A percentile compares a stretch with the other conserved stretches of the same genome.
Evolutionary conservation across 345 rosid genomes (phyloP).

Genomic region (Salix dunnii): DNA sequence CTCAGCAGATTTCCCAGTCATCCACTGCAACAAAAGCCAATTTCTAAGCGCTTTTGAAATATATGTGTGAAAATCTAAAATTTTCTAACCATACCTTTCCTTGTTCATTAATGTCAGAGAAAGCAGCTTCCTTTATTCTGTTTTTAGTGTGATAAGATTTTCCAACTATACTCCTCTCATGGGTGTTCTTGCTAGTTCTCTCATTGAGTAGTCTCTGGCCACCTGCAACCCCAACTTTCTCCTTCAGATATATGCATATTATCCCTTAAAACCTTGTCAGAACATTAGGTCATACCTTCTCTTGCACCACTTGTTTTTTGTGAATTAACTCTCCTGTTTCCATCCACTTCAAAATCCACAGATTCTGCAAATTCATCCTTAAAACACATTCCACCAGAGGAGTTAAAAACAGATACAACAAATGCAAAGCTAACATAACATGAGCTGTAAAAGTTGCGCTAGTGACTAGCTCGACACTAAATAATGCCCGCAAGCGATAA

Average conservation of each 20-base stretch:
- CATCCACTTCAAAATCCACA: slow-evolving; percentile 44
- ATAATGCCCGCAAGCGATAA: too few relatives aligned
- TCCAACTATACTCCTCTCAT: slow-evolving; percentile 15
- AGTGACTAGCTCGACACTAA: too few relatives aligned
- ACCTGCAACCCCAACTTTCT: slow-evolving; percentile 39
- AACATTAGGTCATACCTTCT: slow-evolving; percentile 39
- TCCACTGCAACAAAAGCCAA: slow-evolving; percentile 40
- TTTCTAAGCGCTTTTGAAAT: background rate
- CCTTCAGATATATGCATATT: slow-evolving; percentile 1
- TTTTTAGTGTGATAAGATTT: slow-evolving; percentile 17
- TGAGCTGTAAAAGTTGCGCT: too few relatives aligned
- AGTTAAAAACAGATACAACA: background rate
- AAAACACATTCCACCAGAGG: slow-evolving; percentile 3
- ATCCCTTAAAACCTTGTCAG: background rate
- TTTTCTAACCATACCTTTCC: slow-evolving; percentile 42
- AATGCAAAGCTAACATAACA: too few relatives aligned
- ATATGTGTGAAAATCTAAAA: slow-evolving; percentile 6
- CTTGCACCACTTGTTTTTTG: slow-evolving; percentile 30
- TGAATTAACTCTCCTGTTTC: slow-evolving; percentile 40
- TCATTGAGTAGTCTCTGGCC: slow-evolving; percentile 25
- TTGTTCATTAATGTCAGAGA: slow-evolving; percentile 33
- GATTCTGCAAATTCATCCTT: slow-evolving; percentile 86
- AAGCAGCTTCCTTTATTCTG: slow-evolving; percentile 30
- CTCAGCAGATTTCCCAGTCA: slow-evolving; percentile 30
- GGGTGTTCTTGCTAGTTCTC: slow-evolving; percentile 22